Evolutionary conservation across 768 basidiomycete genomes (phyloP).

Genomic region (Cytidiella melzeri): DNA sequence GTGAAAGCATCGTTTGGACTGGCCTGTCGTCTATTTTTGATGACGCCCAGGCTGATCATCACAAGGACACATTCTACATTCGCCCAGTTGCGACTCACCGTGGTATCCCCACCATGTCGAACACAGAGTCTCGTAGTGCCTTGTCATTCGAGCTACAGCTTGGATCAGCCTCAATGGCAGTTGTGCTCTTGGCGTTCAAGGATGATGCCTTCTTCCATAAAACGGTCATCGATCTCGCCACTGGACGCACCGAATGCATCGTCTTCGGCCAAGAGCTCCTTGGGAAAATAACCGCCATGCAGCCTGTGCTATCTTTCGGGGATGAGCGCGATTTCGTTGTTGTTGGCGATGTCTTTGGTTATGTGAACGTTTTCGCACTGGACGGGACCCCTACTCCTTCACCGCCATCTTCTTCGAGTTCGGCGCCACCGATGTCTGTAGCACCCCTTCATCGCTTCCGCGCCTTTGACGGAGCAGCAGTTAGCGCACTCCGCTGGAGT

Average conservation of each 20-base stretch:
- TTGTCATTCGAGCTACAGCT: slow-evolving; percentile 5
- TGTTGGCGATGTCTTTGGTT: slow-evolving; percentile 61
- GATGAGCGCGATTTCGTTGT: slow-evolving; percentile 47
- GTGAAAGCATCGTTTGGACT: slow-evolving; percentile 52
- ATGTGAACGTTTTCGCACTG: slow-evolving; percentile 58
- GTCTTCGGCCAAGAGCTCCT: slow-evolving; percentile 48
- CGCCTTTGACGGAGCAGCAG: slow-evolving; percentile 56
- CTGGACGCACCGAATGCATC: slow-evolving; percentile 27
- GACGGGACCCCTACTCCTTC: background rate
- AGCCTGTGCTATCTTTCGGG: slow-evolving; percentile 38
- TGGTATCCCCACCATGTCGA: background rate
- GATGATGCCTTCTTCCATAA: slow-evolving; percentile 49
- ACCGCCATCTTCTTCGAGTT: background rate
- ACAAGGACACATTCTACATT: background rate
- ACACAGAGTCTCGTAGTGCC: too few relatives aligned
- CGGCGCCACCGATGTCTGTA: slow-evolving; percentile 6
- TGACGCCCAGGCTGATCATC: background rate
- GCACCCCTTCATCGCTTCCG: slow-evolving; percentile 46
- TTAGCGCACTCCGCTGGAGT: slow-evolving; percentile 62
- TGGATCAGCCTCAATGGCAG: slow-evolving; percentile 10
- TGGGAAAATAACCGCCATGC: slow-evolving; percentile 44
- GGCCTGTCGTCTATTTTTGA: slow-evolving; percentile 30
- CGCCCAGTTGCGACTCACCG: background rate
- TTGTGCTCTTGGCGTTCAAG: slow-evolving; percentile 47
- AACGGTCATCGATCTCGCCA: slow-evolving; percentile 31